These are phyloP conservation scores for Boletellus emodensis DNA, from an alignment of 768 basidiomycete genomes.

Conservation along the genomic window DNA sequence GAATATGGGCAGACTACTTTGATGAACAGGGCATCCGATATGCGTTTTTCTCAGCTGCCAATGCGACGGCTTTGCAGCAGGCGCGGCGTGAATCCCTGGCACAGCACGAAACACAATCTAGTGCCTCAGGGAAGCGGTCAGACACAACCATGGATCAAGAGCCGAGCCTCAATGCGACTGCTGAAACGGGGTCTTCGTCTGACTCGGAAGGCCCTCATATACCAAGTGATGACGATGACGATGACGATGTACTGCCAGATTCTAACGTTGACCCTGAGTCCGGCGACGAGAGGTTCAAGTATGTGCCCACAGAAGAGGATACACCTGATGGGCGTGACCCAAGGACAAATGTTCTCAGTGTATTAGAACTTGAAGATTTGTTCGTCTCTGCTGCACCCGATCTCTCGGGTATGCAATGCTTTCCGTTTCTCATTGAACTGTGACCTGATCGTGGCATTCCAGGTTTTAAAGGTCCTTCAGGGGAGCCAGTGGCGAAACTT, in stretches of 20 bases:
- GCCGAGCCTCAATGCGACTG: background rate
- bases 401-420: constrained; percentile 49
- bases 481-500: constrained; percentile 59
- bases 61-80: constrained; percentile 81
- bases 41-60: constrained; percentile 92
- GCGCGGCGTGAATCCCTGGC: constrained; percentile 50
- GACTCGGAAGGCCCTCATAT: constrained; percentile 30
- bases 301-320: constrained; percentile 55
- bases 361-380: constrained; percentile 82
- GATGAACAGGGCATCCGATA: constrained; percentile 70
- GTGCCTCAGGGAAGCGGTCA: background rate
- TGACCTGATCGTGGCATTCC: constrained; percentile 5
- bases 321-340: constrained; percentile 50
- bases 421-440: background rate
- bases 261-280: constrained; percentile 29
- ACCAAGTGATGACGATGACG: constrained; percentile 29
- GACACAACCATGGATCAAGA: background rate
- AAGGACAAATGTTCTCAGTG: constrained; percentile 75
- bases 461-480: constrained; percentile 60
- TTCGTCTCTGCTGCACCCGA: constrained; percentile 71
- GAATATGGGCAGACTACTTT: constrained; percentile 89
- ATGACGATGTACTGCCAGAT: constrained; percentile 22
- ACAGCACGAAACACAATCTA: constrained; percentile 21
- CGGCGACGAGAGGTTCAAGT: constrained; percentile 39
- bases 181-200: constrained; percentile 27